Evolutionary conservation across 2,329 filamentous ascomycete genomes (phyloP), one percentile per base, ranked within the genome.

Genomic region (Arachnopeziza araneosa): DNA sequence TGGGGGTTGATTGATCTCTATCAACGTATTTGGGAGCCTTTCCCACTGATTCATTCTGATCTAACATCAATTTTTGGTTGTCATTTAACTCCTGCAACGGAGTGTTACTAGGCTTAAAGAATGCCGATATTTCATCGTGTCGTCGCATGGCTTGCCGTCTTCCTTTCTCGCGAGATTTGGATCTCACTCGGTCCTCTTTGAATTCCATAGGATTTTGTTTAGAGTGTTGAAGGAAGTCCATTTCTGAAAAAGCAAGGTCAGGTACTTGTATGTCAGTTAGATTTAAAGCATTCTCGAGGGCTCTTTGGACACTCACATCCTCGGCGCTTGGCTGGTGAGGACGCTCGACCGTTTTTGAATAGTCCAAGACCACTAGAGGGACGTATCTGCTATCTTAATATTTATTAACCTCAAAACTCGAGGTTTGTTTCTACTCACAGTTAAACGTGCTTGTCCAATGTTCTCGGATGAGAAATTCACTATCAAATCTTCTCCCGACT

Each of bases 391-490:
- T 23, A 19, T 6, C 30, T 17, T 60, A 55, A 26, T 17, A 2
- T 55, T 48, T 22, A 26, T 44, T 14, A 23, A 55, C 10, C 9
- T 55, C 7, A 55, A 36, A 1, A 55, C 6, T 53, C 9, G 8
- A 17, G 36, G 4, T 7, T 53, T 26, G 10, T 50, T 24, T 17
- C 21, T 50, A 56, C 76, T 66, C 69, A 84, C 83, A 19, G 82
- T 84, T 56, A 85, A 72, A 10, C 81, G 77, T n/a, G 77, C 73
- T 54, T 77, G 76, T 12, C 78, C 71, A 50, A 88, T 77, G 56
- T 79, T 80, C 2, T 78, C 71, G 0, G 85, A 85, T 14, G 74
- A 74, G 63, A 88, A 89, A 22, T 80, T 80, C 7, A 77, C 71
- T 71, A 85, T 80, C 8, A 86, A 74, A 50, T 81, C 78, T 57